Evolutionary conservation across 2,329 filamentous ascomycete species (phyloP), one percentile per base, ranked within the genome.

Genomic region (Sarocladium oryzae): DNA sequence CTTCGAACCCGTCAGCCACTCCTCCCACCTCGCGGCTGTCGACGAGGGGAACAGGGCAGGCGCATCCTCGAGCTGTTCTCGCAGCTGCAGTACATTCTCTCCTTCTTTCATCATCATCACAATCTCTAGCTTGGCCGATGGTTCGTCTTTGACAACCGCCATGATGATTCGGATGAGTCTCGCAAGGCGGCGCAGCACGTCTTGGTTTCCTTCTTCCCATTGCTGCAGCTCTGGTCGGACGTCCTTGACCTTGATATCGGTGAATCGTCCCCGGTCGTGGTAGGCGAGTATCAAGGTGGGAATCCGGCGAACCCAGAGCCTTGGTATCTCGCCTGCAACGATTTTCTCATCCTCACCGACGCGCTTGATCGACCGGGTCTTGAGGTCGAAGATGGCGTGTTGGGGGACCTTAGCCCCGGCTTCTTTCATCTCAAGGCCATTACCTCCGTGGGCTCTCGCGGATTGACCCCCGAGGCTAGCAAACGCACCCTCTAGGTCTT

Each of bases 301-400:
- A 13, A 66, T 63, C 50, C 68, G 68, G 0, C 60, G 50, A 1
- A 68, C 52, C 68, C 69, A 72, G 18, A 71, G 59, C 0, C 67
- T 65, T 2, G 65, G 67, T 15, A 71, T 56, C 41, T 70, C 62
- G 10, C 60, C 53, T 5, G 46, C 57, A 1, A 69, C 49, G 16
- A 61, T 59, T 49, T 65, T 58, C 1, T 58, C 54, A 3, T 56
- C 54, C 3, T 43, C 43, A 4, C 30, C 23, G 15, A 54, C 52
- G 38, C 60, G 61, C 8, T 36, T 30, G 11, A 53, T 36, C 21
- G 53, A 58, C 15, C 69, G 64, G 5, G 69, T 71, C 56, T 72
- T 72, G 57, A 72, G 58, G 36, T 72, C 68, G 41, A 70, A 67
- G 35, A 69, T 38, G 9, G 55, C 52, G 5, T 52, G 24, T 26